Base-by-base conservation (phyloP, 2,329 filamentous ascomycete genomes). In the Aspergillus fumigatiaffinis region DNA sequence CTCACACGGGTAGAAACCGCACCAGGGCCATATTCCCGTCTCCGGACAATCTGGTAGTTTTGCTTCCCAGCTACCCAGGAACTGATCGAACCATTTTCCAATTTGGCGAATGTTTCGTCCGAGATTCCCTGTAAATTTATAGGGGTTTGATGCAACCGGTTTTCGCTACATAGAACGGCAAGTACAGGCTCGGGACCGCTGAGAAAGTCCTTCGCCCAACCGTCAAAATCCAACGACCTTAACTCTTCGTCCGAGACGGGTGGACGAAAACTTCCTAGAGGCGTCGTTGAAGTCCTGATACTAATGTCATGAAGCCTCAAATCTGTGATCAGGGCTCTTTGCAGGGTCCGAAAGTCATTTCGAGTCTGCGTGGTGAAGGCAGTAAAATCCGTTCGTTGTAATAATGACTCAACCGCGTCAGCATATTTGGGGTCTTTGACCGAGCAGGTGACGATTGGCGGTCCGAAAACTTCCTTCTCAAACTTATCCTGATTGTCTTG, bases 81-180 rank as follows among this genome's bases (percentile, higher is more conserved):
- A 46, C 75, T 80, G 52, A 97, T 80, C 14, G 81, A 77, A 51
- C 79, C 82, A 14, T 77, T 75, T 46, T 84, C 76, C 35, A 96
- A 77, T n/a, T 73, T 76, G n/a, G 88, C 79, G 66, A 87, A 91
- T 64, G 91, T 86, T 42, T 83, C 79, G 32, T 90, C 83, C 2
- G 73, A 83, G 35, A 92, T 84, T 9, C 90, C 85, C 4, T 71
- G 72, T 14, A 86, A 76, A 17, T 84, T 80, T 48, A 93, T 82
- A 0, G 85, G 91, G 5, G 87, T 87, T 26, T 79, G 77, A 65
- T 96, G 86, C 6, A 97, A 73, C 53, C 78, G 82, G 57, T 82
- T 84, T 63, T 90, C 87, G 12, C 86, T 83, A 72, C 92, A 97
- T 23, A 99, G 83, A 89, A 96, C 94, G 6, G 91, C 88, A 35